These are phyloP conservation scores for Nakataea oryzae DNA, from an alignment of 2,329 filamentous ascomycete genomes.

Conservation along the genomic window DNA sequence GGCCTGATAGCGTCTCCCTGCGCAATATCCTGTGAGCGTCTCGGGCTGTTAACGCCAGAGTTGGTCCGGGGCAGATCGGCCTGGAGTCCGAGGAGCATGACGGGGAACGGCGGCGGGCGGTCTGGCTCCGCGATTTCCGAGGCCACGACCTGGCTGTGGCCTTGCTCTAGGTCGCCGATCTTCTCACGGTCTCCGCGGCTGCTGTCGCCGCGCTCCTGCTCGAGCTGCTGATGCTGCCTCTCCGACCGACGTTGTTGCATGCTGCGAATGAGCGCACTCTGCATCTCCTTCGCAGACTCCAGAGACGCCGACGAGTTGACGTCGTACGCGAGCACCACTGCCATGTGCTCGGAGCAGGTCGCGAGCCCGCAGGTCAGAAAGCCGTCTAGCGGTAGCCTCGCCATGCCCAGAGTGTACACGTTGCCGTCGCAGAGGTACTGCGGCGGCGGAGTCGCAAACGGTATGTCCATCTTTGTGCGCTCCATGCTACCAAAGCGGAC, in stretches of 20 bases:
- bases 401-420: background rate
- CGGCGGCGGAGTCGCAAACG: background rate
- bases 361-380: background rate
- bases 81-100: slow-evolving; percentile 1
- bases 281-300: background rate
- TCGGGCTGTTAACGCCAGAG: background rate
- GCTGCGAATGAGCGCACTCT: background rate
- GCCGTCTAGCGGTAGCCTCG: background rate
- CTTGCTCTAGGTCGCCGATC: background rate
- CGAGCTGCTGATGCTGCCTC: background rate
- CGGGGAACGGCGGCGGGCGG: background rate
- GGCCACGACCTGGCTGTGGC: background rate
- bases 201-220: background rate
- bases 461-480: background rate
- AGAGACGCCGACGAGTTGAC: background rate
- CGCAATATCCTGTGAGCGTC: background rate
- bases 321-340: background rate
- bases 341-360: background rate
- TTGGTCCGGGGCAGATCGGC: background rate
- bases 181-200: background rate
- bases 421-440: slow-evolving; percentile 4
- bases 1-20: background rate
- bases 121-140: slow-evolving; percentile 8
- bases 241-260: background rate
- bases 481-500: slow-evolving; percentile 2